Conservation (phyloP, 495 filamentous ascomycete genomes). For the Aspergillus affinis region DNA sequence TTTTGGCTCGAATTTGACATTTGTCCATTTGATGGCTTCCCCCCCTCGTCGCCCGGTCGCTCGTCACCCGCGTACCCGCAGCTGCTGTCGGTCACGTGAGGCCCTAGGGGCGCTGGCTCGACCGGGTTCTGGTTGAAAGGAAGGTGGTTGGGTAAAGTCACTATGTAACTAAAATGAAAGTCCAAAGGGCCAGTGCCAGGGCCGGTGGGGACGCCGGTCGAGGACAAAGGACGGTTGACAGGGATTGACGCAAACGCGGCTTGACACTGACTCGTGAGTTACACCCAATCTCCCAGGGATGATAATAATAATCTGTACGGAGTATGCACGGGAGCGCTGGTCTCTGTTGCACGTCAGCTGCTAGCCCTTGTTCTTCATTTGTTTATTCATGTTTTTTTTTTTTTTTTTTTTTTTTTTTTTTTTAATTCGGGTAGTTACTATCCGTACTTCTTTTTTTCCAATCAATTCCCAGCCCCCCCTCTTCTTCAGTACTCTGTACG, state of each 20-base stretch:
- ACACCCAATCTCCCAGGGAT: background rate
- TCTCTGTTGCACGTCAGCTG: background rate
- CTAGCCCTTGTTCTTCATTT: background rate
- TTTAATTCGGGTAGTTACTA: too few relatives aligned
- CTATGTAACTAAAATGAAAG: too few relatives aligned
- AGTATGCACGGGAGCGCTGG: background rate
- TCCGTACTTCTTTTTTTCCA: background rate
- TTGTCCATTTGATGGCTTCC: too few relatives aligned
- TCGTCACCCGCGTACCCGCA: constrained; percentile 23
- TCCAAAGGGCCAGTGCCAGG: background rate
- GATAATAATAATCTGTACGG: too few relatives aligned
- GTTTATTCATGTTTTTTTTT: background rate
- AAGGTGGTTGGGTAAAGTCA: too few relatives aligned
- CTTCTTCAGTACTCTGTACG: background rate
- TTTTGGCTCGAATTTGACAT: background rate
- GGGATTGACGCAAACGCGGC: constrained; percentile 6
- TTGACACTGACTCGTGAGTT: constrained; percentile 14
- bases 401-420: background rate
- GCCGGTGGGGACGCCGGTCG: constrained; percentile 8
- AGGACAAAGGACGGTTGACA: constrained; percentile 9
- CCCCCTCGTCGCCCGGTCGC: background rate
- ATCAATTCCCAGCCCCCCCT: too few relatives aligned
- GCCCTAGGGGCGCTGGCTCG: background rate
- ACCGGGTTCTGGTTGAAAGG: background rate
- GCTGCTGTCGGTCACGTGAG: constrained; percentile 24